Conservation (phyloP, 345 rosid genomes). For the Pistacia vera region DNA sequence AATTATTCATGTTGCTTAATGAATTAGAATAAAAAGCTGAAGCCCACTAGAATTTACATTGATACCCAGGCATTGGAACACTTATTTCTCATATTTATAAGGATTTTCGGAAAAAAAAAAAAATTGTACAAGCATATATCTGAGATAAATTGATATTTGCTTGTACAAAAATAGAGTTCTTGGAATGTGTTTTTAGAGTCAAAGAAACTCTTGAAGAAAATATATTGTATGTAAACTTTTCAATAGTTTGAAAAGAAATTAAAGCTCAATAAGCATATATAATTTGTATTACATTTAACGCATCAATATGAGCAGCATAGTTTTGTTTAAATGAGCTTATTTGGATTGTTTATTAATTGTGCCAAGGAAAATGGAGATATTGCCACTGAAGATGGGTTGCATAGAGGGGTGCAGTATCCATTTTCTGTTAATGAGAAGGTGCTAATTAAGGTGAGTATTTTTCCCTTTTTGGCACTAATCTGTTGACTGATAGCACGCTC, state of each 20-base stretch:
- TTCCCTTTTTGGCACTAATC: neutral
- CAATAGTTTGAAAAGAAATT: neutral
- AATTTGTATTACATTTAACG: neutral
- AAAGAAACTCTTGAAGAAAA: neutral
- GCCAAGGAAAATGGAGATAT: slow-evolving; percentile 79
- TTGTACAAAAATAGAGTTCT: neutral
- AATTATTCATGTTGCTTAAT: too few species aligned
- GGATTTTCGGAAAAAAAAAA: neutral
- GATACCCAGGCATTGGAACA: too few species aligned
- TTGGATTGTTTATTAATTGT: slow-evolving; percentile 11
- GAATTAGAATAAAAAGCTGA: too few species aligned
- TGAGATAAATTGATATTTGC: neutral
- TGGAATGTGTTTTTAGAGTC: neutral
- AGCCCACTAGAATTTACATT: too few species aligned
- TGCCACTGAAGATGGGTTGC: slow-evolving; percentile 61
- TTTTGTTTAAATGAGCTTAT: neutral
- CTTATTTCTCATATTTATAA: neutral
- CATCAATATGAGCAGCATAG: neutral
- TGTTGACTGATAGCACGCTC: neutral
- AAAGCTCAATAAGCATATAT: neutral
- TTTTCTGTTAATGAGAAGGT: slow-evolving; percentile 95
- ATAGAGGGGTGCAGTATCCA: slow-evolving; percentile 84
- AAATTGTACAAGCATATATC: neutral
- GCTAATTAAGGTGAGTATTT: slow-evolving; percentile 69
- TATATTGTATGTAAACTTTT: neutral